These are phyloP conservation scores for Fusarium goolgardi DNA, from an alignment of 2,329 filamentous ascomycete species.

Conservation along the genomic window DNA sequence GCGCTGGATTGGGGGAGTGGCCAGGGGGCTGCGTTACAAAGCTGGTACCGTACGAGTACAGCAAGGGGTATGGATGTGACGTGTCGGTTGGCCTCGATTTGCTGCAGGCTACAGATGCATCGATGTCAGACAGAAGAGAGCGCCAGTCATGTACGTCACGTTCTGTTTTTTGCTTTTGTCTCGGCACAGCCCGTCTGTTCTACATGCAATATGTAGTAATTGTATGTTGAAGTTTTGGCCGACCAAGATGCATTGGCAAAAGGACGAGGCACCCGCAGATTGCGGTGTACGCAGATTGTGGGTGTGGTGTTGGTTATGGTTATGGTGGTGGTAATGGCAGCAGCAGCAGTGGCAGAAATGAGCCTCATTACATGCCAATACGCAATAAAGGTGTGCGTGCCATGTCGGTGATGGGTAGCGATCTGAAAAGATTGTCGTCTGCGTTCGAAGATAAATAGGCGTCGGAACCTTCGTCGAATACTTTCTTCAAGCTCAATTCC, in stretches of 20 bases:
- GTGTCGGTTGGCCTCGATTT: slow-evolving; percentile 8
- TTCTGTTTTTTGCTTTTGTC: slow-evolving; percentile 29
- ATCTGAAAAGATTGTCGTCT: neutral
- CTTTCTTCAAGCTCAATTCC: neutral
- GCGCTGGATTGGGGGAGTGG: neutral
- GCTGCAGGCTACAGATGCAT: slow-evolving; percentile 10
- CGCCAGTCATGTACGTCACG: slow-evolving; percentile 8
- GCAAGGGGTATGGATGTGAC: slow-evolving; percentile 9
- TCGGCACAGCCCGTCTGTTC: slow-evolving; percentile 1
- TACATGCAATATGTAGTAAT: neutral
- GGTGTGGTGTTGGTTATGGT: slow-evolving; percentile 8
- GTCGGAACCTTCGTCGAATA: neutral
- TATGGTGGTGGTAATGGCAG: no score
- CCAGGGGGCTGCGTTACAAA: slow-evolving; percentile 4
- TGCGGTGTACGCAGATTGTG: slow-evolving; percentile 2
- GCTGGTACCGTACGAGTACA: slow-evolving; percentile 1
- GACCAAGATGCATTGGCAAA: neutral
- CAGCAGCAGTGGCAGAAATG: neutral
- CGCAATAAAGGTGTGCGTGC: neutral
- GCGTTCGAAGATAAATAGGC: slow-evolving; percentile 26
- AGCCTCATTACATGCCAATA: slow-evolving; percentile 6
- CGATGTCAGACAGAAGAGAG: slow-evolving; percentile 13
- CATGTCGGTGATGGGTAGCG: neutral
- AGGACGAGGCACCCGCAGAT: slow-evolving; percentile 16
- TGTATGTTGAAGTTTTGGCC: neutral